A percentile compares a stretch with the other conserved stretches of the same genome.
phyloP scores from a whole-genome alignment of 768 basidiomycete species.

The Kockovaella imperatae region DNA sequence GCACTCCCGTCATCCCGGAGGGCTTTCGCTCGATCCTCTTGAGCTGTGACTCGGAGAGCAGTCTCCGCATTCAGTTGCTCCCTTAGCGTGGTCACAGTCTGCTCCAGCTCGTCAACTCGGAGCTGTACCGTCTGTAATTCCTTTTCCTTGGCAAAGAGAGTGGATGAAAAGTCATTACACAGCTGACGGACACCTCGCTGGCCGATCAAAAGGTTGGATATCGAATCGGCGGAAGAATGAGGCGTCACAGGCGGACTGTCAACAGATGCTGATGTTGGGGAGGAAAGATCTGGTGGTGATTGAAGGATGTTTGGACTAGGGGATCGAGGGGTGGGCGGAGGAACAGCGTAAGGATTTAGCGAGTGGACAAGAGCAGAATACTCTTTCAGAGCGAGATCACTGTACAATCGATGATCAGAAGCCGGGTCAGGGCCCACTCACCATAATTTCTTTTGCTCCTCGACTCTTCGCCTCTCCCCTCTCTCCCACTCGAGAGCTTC shows the following conservation, averaged over 20 bases:
- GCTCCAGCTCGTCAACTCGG: conserved; percentile 26
- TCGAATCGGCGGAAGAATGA: conserved; percentile 11
- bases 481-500: conserved; percentile 38
- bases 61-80: conserved; percentile 26
- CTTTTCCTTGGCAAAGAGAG: conserved; percentile 25
- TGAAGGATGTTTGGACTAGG: conserved; percentile 1
- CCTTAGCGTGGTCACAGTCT: conserved; percentile 12
- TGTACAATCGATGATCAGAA: conserved; percentile 4
- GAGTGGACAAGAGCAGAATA: conserved; percentile 28
- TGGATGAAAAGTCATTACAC: conserved; percentile 31
- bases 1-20: conserved; percentile 39
- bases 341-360: conserved; percentile 26
- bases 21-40: conserved; percentile 23
- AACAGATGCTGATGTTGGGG: neutral
- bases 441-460: conserved; percentile 40
- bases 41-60: conserved; percentile 13
- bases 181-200: conserved; percentile 37
- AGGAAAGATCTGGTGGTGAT: conserved; percentile 2
- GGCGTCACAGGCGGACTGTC: conserved; percentile 2
- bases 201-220: conserved; percentile 36
- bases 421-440: conserved; percentile 10
- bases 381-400: conserved; percentile 38
- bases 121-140: conserved; percentile 18
- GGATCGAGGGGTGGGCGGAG: conserved; percentile 13
- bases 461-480: conserved; percentile 28